phyloP scores from a whole-genome alignment of 176 grass and related monocot genomes.

The Puccinellia tenuiflora region DNA sequence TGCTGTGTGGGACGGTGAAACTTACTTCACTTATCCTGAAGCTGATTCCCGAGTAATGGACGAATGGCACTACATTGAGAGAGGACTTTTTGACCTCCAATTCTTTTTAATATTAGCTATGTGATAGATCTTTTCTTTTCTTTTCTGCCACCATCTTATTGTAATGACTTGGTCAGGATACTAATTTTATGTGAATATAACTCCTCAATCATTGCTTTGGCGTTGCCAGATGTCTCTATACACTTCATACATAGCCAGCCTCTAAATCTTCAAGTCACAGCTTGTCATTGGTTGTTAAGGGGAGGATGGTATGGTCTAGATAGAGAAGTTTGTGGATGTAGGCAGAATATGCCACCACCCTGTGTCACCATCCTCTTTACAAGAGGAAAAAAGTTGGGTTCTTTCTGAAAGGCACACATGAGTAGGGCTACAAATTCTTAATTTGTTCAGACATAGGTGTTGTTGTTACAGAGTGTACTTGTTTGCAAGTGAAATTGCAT shows the following conservation, averaged over 20 bases:
- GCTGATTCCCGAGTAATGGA: slow-evolving; percentile 13
- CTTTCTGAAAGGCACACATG: slow-evolving; percentile 28
- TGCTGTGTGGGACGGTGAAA: slow-evolving; percentile 38
- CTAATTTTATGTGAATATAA: slow-evolving; percentile 69
- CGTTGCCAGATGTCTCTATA: slow-evolving; percentile 20
- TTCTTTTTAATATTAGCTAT: slow-evolving; percentile 52
- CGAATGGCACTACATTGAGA: slow-evolving; percentile 20
- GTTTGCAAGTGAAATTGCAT: background rate
- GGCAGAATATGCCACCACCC: slow-evolving; percentile 33
- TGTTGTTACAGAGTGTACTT: background rate
- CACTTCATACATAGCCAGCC: background rate
- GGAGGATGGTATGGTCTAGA: slow-evolving; percentile 15
- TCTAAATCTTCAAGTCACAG: slow-evolving; percentile 26
- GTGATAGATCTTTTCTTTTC: slow-evolving; percentile 20
- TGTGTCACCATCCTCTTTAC: background rate
- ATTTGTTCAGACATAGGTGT: slow-evolving; percentile 11
- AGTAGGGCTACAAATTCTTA: slow-evolving; percentile 14
- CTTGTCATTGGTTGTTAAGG: slow-evolving; percentile 23
- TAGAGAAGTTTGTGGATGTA: slow-evolving; percentile 26
- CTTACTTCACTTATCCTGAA: slow-evolving; percentile 40
- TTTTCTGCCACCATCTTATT: slow-evolving; percentile 1
- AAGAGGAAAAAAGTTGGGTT: background rate
- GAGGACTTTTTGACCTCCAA: slow-evolving; percentile 36
- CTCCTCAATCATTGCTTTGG: slow-evolving; percentile 48
- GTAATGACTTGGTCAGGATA: slow-evolving; percentile 46